Evolutionary conservation across 2,329 filamentous ascomycete genomes (phyloP).

Genomic region (Ustulina deusta): DNA sequence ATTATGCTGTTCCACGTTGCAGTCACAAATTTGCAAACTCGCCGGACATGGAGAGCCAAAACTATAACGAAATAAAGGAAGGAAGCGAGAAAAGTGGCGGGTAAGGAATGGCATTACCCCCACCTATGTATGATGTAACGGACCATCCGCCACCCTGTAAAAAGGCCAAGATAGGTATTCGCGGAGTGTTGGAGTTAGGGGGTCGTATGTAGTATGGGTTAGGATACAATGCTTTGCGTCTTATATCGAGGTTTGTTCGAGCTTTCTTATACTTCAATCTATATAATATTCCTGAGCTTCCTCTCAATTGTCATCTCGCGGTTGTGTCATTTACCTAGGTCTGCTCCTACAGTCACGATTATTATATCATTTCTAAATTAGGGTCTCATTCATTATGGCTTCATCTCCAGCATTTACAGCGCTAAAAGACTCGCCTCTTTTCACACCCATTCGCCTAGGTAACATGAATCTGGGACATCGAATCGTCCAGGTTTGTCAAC

Average conservation of each 20-base stretch:
- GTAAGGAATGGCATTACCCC: background rate
- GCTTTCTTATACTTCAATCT: background rate
- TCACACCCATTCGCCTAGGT: conserved; percentile 53
- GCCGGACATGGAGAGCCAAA: no score
- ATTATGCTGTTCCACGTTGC: no score
- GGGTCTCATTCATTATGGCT: background rate
- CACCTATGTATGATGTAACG: conserved; percentile 8
- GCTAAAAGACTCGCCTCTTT: conserved; percentile 43
- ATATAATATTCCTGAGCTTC: background rate
- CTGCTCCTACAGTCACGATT: background rate
- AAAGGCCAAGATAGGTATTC: background rate
- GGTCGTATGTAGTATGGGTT: background rate
- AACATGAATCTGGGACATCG: conserved; percentile 52
- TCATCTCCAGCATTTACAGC: background rate
- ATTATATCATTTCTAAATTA: background rate
- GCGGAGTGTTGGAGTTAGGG: background rate
- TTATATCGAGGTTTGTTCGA: background rate
- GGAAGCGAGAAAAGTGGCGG: background rate
- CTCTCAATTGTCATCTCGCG: background rate
- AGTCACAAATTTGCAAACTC: no score
- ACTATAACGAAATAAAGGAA: background rate
- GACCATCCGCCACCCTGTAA: background rate
- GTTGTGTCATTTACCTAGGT: background rate
- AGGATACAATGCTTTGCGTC: background rate
- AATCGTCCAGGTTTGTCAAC: conserved; percentile 51